Evolutionary conservation across 306 rosid species (phyloP).

Genomic region (Prunus mongolica): DNA sequence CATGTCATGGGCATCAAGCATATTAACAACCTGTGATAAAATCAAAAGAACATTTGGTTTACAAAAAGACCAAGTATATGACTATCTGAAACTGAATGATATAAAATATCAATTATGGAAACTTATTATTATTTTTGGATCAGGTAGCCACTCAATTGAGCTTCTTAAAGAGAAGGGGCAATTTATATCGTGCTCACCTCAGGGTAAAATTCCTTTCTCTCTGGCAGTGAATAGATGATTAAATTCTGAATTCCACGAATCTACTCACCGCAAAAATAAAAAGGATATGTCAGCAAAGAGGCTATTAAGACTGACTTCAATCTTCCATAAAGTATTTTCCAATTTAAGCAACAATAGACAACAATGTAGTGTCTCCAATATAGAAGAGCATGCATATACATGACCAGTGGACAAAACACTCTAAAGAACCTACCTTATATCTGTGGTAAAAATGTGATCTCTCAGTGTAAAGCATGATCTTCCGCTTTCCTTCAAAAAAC

Average conservation of each 20-base stretch:
- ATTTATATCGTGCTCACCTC: slow-evolving; percentile 52
- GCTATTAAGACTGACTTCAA: background rate
- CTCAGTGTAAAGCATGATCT: slow-evolving; percentile 87
- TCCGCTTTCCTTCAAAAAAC: slow-evolving; percentile 76
- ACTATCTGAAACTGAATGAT: background rate
- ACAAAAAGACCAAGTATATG: background rate
- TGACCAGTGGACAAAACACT: slow-evolving; percentile 6
- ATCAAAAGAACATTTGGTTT: background rate
- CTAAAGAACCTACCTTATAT: slow-evolving; percentile 81
- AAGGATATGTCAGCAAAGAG: slow-evolving; percentile 9
- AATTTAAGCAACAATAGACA: background rate
- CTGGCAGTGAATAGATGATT: slow-evolving; percentile 77
- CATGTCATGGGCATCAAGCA: slow-evolving; percentile 61
- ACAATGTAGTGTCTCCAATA: background rate
- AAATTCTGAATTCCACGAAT: slow-evolving; percentile 78
- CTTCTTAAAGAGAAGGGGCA: background rate
- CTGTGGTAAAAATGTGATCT: slow-evolving; percentile 89
- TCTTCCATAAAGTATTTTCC: background rate
- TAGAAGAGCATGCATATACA: background rate
- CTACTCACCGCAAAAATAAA: slow-evolving; percentile 35
- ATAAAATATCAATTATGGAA: background rate
- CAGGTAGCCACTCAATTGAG: background rate
- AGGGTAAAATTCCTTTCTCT: slow-evolving; percentile 88
- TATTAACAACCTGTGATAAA: slow-evolving; percentile 66
- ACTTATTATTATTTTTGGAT: background rate